These are phyloP conservation scores for Poa annua DNA, from an alignment of 176 grass and related monocot genomes.

Conservation along the genomic window DNA sequence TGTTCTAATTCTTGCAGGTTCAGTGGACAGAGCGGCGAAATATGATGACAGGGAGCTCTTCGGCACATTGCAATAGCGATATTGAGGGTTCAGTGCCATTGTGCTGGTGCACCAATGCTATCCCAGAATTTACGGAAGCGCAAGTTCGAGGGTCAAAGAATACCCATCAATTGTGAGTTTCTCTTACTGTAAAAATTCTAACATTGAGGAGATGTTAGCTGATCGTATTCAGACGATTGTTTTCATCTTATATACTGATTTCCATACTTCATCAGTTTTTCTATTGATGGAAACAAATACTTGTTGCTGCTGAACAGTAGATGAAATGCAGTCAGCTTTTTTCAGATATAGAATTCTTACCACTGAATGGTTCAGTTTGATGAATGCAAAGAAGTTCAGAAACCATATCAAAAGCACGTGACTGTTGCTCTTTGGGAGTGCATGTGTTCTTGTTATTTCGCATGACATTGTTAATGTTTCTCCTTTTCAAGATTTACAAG, in stretches of 20 bases:
- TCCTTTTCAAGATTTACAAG: neutral
- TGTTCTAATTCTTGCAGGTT: slow-evolving; percentile 35
- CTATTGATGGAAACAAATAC: slow-evolving; percentile 18
- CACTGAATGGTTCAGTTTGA: neutral
- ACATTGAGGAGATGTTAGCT: slow-evolving; percentile 30
- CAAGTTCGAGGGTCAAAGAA: neutral
- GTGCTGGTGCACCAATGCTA: neutral
- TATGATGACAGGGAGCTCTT: slow-evolving; percentile 16
- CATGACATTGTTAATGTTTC: neutral
- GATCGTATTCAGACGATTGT: slow-evolving; percentile 25
- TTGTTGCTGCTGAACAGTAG: slow-evolving; percentile 3
- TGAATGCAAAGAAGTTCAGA: slow-evolving; percentile 8
- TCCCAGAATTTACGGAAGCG: slow-evolving; percentile 7
- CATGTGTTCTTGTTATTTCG: slow-evolving; percentile 1
- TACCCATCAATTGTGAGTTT: slow-evolving; percentile 28
- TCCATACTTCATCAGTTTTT: slow-evolving; percentile 4
- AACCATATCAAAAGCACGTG: neutral
- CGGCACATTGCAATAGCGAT: slow-evolving; percentile 47
- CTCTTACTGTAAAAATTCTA: slow-evolving; percentile 46
- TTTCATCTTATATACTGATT: slow-evolving; percentile 19
- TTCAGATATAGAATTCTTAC: slow-evolving; percentile 8
- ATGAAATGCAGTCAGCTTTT: neutral
- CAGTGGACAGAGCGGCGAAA: neutral
- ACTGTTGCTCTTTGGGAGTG: neutral
- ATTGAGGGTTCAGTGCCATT: neutral